Conservation (phyloP, 192 early-diverging fungal species). For the Coemansia sp. region DNA sequence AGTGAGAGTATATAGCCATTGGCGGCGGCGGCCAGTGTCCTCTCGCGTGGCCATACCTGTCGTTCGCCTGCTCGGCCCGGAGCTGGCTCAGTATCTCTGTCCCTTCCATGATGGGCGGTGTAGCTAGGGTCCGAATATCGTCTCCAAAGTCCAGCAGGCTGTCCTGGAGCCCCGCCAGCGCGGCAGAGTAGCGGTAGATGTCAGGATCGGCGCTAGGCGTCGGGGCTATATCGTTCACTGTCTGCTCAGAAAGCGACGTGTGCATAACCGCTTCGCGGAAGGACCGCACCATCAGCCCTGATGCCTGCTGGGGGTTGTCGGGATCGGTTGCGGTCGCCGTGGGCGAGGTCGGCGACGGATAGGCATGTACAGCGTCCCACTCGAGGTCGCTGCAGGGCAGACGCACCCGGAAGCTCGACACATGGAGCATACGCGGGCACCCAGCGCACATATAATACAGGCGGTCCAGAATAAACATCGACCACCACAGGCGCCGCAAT, state of each 20-base stretch:
- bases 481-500: constrained; percentile 44
- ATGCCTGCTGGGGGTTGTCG: constrained; percentile 4
- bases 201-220: constrained; percentile 29
- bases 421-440: constrained; percentile 25
- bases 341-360: constrained; percentile 25
- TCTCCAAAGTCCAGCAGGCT: constrained; percentile 37
- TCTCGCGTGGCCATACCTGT: background rate
- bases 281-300: constrained; percentile 41
- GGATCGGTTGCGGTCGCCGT: background rate
- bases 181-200: constrained; percentile 23
- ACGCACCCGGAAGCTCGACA: constrained; percentile 29
- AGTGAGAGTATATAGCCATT: constrained; percentile 11
- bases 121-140: constrained; percentile 31
- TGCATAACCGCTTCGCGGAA: constrained; percentile 46
- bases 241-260: constrained; percentile 34
- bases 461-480: constrained; percentile 42
- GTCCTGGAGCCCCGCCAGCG: constrained; percentile 36
- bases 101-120: constrained; percentile 32
- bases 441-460: constrained; percentile 21
- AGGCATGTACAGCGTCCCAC: constrained; percentile 37
- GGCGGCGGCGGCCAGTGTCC: background rate
- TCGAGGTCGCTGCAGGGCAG: constrained; percentile 44
- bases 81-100: constrained; percentile 33
- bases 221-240: constrained; percentile 21
- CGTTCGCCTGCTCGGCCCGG: constrained; percentile 13